Base-by-base conservation (phyloP, 225 moss, liverwort and hornwort genomes). In the Ulota crispa region DNA sequence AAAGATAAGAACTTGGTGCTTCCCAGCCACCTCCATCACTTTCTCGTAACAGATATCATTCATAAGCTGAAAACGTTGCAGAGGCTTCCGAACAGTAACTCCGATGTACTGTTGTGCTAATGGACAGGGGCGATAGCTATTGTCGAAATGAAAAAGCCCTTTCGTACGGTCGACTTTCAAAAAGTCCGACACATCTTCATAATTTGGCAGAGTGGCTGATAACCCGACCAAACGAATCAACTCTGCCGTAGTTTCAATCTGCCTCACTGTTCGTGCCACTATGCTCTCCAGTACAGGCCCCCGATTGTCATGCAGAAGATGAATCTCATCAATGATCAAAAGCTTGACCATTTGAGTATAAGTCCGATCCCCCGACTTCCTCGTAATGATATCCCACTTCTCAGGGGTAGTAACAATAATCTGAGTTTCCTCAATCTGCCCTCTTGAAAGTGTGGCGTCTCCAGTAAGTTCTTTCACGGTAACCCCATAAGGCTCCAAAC, bases 351-450 rank as follows among this genome's bases (percentile, higher is more conserved):
- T 93, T 78, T 96, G 96, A 34, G 96, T 96, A 27, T 96, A 96
- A 30, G 96, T 96, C 68, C 96, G 89, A 73, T 96, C 96, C 54
- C 96, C 96, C 27, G 96, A 96, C 87, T 96, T 96, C 66, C 96
- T 90, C 64, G 96, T 96, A 55, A 96, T 96, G 54, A 96, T 96
- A 67, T 96, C 96, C 96, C 96, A 96, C 84, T 96, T 96, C 83
- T 96, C 96, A 55, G 96, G 96, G 66, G 96, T 96, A 30, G 96
- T 96, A 30, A 96, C 96, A 69, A 96, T 95, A 15, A 96, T 93
- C 82, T 96, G 96, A 24, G 96, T 96, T 83, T 96, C 96, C 56
- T 96, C 96, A 60, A 96, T 96, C 61, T 96, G 96, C 23, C 93
- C 93, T 78, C 96, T 90, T 75, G 96, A 96, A 27, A 96, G 93